Base-by-base conservation (phyloP, 345 rosid species). In the Salix exigua region DNA sequence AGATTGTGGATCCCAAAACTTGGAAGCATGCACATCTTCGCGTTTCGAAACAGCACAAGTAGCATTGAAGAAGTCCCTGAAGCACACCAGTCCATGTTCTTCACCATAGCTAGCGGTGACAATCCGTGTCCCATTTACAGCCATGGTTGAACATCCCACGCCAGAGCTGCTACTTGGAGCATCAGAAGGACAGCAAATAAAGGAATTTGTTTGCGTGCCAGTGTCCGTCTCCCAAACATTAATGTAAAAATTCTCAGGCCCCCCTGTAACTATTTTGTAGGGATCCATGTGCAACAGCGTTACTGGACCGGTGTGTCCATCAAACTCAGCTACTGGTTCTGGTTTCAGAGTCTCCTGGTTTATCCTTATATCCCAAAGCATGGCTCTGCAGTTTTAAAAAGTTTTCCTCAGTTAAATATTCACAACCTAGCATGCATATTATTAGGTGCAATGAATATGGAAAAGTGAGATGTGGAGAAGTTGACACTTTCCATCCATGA, bases 311-410 rank as follows among this genome's bases (percentile, higher is more conserved):
- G 12, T 66, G 74, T 88, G 96, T 50, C 90, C 88, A 37, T 87
- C 91, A 85, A 91, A 70, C 86, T 82, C 87, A 3, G 83, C 82
- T 18, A 89, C 46, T 38, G 91, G 82, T 78, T 86, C 71, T 1
- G 78, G 79, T 68, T 81, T 84, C 30, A 38, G 37, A 7, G 71
- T 58, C 70, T 79, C 83, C 80, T 80, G 83, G 81, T 63, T 85
- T 83, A 74, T 83, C 83, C 92, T 87, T 55, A 82, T 61, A 79
- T 91, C 96, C 93, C 92, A 89, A 67, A 89, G 85, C 84, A 83
- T 31, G 71, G 93, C 93, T 62, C 95, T 89, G 87, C 63, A 83
- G 62, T 38, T 73, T 71, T 46, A 65, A 77, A 42, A 61, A 10
- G 51, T 37, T 51, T n/a, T 5, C 14, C 7, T 42, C 44, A 38